Conservation (phyloP, 2,329 filamentous ascomycete genomes). For the Lithohypha guttulata region DNA sequence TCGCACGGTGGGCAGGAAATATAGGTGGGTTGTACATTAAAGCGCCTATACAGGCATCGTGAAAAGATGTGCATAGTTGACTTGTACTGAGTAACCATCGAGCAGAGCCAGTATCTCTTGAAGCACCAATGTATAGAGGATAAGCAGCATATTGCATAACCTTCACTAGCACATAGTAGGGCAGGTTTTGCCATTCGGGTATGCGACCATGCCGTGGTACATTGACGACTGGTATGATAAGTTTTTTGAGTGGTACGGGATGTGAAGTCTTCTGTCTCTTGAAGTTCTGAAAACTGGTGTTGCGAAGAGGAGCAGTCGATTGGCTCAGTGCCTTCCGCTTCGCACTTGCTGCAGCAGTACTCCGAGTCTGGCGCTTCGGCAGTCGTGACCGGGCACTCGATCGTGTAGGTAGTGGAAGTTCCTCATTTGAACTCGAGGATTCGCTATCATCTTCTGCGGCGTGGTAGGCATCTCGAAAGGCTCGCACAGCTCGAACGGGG, state of each 20-base stretch:
- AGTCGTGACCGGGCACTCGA: background rate
- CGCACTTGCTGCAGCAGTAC: too few species aligned
- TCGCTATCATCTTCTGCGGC: background rate
- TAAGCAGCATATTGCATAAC: conserved; percentile 60
- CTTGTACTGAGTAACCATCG: conserved; percentile 57
- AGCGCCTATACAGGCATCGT: conserved; percentile 61
- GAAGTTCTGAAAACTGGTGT: background rate
- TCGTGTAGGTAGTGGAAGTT: background rate
- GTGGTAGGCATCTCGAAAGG: conserved; percentile 1
- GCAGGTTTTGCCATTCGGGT: conserved; percentile 50
- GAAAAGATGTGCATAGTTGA: conserved; percentile 52
- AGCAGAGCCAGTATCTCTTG: conserved; percentile 34
- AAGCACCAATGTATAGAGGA: conserved; percentile 42
- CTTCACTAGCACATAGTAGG: conserved; percentile 57
- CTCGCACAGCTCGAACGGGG: background rate
- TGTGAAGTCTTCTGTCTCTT: conserved; percentile 1
- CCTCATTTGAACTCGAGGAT: background rate
- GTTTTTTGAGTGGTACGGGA: background rate
- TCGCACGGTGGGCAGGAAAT: conserved; percentile 40
- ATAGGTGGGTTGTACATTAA: conserved; percentile 62
- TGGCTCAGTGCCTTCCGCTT: background rate
- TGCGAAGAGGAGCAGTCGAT: background rate
- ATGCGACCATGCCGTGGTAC: conserved; percentile 24
- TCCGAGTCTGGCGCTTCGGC: background rate
- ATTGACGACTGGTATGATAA: background rate